Evolutionary conservation across 2,329 filamentous ascomycete species (phyloP).

Genomic region (Aspergillus piperis): DNA sequence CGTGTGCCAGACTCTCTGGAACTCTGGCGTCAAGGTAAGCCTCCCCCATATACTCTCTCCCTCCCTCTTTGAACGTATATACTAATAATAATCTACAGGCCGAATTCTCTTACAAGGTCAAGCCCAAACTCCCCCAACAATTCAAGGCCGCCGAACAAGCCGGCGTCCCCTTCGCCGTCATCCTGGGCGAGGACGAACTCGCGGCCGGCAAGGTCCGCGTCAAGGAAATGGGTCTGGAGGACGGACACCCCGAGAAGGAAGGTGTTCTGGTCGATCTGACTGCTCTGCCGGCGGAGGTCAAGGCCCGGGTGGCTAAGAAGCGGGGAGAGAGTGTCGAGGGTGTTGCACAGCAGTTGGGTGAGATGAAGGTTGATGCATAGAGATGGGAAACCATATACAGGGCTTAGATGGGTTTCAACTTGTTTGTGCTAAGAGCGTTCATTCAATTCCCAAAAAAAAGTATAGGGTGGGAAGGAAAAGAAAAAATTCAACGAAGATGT

Average conservation of each 20-base stretch:
- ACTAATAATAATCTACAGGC: conserved; percentile 52
- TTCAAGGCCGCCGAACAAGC: conserved; percentile 86
- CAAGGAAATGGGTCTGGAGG: conserved; percentile 78
- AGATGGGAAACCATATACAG: neutral
- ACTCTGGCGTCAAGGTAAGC: conserved; percentile 76
- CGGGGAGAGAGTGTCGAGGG: conserved; percentile 4
- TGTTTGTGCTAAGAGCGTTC: no score
- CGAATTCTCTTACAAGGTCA: conserved; percentile 86
- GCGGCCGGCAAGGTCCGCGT: conserved; percentile 80
- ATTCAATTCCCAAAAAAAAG: neutral
- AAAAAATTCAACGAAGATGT: conserved; percentile 2
- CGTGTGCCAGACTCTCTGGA: conserved; percentile 75
- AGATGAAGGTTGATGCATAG: conserved; percentile 22
- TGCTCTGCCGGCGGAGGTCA: conserved; percentile 29
- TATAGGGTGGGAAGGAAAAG: neutral
- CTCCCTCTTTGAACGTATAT: neutral
- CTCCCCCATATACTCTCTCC: neutral
- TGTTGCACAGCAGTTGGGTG: conserved; percentile 28
- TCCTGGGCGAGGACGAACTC: conserved; percentile 88
- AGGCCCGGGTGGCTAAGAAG: conserved; percentile 27
- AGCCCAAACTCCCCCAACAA: conserved; percentile 83
- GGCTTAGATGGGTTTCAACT: neutral
- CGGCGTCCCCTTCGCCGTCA: conserved; percentile 80
- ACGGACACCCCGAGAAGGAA: conserved; percentile 88
- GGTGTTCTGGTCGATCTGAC: conserved; percentile 70